A percentile compares a stretch with the other conserved stretches of the same genome.
Conservation (phyloP, 192 early-diverging fungal genomes). For the Rhizophagus sp. region DNA sequence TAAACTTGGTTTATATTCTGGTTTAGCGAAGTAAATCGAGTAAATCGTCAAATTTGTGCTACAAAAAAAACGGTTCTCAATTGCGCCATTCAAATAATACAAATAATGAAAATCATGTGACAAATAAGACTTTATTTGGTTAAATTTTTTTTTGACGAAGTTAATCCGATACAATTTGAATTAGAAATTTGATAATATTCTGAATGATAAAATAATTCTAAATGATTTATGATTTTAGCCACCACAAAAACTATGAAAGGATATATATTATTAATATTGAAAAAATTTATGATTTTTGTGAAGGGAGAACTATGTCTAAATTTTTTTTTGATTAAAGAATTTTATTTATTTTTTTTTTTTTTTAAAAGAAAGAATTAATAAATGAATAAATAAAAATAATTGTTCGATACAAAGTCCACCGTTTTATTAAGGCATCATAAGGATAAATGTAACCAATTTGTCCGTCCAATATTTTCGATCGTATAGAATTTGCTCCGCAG, state of each 20-base stretch:
- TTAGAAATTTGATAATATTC: no score
- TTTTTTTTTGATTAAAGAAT: no score
- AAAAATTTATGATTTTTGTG: no score
- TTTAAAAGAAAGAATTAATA: neutral
- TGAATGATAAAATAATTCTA: no score
- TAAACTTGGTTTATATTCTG: neutral
- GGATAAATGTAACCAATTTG: slow-evolving; percentile 18
- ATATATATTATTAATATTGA: no score
- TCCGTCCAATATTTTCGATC: slow-evolving; percentile 23
- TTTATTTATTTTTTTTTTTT: neutral
- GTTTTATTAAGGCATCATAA: slow-evolving; percentile 18
- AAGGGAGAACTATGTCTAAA: no score
- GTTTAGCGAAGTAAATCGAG: no score
- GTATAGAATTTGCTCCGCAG: neutral
- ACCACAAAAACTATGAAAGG: no score
- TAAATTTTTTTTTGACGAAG: neutral
- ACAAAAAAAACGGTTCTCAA: no score
- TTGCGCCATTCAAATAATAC: neutral
- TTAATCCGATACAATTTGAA: no score
- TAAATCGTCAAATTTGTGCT: no score
- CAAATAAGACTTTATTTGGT: neutral
- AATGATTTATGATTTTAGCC: no score
- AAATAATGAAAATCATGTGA: neutral
- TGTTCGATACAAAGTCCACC: neutral
- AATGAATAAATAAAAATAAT: neutral